A percentile compares a stretch with the other conserved stretches of the same genome.
Conservation (phyloP, 805 yeast genomes). For the Yarrowia divulgata region DNA sequence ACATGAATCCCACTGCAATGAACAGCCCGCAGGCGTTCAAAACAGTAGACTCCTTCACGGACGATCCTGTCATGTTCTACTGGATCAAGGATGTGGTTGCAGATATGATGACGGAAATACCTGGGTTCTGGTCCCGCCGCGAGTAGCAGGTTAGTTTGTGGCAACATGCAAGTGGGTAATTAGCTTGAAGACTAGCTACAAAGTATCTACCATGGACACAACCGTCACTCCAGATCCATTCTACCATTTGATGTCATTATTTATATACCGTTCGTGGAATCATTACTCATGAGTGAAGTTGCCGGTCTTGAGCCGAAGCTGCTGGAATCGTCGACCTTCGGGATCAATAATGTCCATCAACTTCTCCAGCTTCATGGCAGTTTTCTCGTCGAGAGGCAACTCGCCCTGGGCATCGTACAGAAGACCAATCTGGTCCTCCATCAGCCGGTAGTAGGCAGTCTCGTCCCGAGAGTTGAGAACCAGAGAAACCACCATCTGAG, state of each 20-base stretch:
- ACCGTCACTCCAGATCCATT: no score
- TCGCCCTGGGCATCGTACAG: not conserved
- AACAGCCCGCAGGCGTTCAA: no score
- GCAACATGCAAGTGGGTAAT: no score
- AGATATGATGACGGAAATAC: no score
- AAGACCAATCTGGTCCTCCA: not conserved
- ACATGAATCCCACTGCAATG: no score
- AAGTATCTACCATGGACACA: no score
- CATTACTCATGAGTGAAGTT: not conserved
- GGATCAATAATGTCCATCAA: constrained; percentile 8
- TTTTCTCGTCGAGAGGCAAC: not conserved
- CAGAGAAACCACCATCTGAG: constrained; percentile 2
- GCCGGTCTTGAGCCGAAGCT: not conserved
- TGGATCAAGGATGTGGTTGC: no score
- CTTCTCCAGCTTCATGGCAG: not conserved
- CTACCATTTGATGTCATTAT: not conserved
- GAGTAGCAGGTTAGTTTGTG: no score
- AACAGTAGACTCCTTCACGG: no score
- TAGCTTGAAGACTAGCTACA: no score
- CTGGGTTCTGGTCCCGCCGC: no score
- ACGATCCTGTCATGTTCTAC: no score
- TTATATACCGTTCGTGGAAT: constrained; percentile 1
- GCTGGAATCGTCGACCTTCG: not conserved
- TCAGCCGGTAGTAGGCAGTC: constrained; percentile 1
- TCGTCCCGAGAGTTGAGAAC: constrained; percentile 27